These are phyloP conservation scores for Candida oleophila DNA, from an alignment of 805 yeast species.

Conservation along the genomic window DNA sequence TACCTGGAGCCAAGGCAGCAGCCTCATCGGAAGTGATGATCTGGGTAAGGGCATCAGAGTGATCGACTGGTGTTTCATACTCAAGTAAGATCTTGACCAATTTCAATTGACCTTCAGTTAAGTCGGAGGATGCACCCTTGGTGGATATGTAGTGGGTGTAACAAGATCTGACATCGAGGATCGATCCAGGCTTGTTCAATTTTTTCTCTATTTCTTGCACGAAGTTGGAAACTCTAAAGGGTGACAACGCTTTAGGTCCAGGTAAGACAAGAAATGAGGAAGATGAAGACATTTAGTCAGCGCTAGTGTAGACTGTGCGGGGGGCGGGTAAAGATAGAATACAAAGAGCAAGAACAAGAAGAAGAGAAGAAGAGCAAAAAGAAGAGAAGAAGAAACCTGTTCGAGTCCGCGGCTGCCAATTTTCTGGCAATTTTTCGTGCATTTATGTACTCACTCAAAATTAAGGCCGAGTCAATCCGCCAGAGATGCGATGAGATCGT, in stretches of 20 bases:
- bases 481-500: neutral
- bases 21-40: conserved; percentile 42
- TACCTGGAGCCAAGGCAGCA: conserved; percentile 12
- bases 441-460: neutral
- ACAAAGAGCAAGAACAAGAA: too few species aligned
- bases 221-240: conserved; percentile 76
- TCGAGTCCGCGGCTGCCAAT: neutral
- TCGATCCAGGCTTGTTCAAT: conserved; percentile 59
- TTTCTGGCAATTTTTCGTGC: neutral
- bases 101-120: conserved; percentile 40
- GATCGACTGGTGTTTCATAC: conserved; percentile 70
- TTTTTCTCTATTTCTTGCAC: conserved; percentile 69
- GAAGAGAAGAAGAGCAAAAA: neutral
- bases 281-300: neutral
- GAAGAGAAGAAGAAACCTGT: neutral
- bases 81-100: conserved; percentile 63
- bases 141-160: conserved; percentile 80
- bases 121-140: conserved; percentile 20
- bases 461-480: neutral
- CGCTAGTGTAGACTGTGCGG: neutral
- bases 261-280: conserved; percentile 49
- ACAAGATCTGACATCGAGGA: conserved; percentile 68
- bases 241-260: conserved; percentile 89
- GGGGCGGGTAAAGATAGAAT: neutral
- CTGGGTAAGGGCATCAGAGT: conserved; percentile 43